Percentiles rank a stretch among this genome's conserved stretches.
Evolutionary conservation across 225 moss, liverwort and hornwort species (phyloP).

Genomic region (Marchantia paleacea): DNA sequence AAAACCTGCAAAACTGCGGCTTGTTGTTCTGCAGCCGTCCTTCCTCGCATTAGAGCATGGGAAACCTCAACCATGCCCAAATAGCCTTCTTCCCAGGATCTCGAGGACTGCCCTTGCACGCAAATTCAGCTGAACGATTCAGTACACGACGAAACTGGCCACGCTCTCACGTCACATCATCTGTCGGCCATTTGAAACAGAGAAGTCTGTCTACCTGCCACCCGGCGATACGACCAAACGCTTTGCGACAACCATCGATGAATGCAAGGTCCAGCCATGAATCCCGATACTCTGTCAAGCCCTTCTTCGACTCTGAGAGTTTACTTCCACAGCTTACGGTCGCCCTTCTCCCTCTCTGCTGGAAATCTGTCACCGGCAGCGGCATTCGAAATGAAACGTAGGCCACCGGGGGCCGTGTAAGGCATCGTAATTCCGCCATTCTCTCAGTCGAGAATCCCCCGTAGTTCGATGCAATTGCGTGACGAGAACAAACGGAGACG

Average conservation of each 20-base stretch:
- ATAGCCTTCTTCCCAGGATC: slow-evolving; percentile 87
- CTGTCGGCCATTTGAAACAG: background rate
- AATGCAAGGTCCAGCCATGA: slow-evolving; percentile 80
- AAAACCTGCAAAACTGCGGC: slow-evolving; percentile 78
- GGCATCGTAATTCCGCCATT: background rate
- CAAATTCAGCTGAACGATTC: slow-evolving; percentile 2
- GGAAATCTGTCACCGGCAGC: background rate
- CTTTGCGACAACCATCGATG: slow-evolving; percentile 80
- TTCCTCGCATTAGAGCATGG: slow-evolving; percentile 70
- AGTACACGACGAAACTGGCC: background rate
- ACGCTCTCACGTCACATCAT: background rate
- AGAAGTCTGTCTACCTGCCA: slow-evolving; percentile 61
- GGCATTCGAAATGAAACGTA: background rate
- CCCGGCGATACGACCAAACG: slow-evolving; percentile 75
- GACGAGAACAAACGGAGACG: too few species aligned
- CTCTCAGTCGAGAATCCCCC: background rate
- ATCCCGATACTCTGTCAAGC: slow-evolving; percentile 55
- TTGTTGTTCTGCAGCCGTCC: slow-evolving; percentile 71
- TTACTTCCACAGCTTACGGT: background rate
- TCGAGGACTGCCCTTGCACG: slow-evolving; percentile 53
- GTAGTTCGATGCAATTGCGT: too few species aligned
- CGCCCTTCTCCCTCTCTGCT: background rate
- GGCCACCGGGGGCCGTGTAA: background rate
- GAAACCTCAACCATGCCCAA: slow-evolving; percentile 96
- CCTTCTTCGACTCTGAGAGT: slow-evolving; percentile 1